Evolutionary conservation across 495 filamentous ascomycete species (phyloP), one percentile per base, ranked within the genome.

Genomic region (Talaromyces adpressus): DNA sequence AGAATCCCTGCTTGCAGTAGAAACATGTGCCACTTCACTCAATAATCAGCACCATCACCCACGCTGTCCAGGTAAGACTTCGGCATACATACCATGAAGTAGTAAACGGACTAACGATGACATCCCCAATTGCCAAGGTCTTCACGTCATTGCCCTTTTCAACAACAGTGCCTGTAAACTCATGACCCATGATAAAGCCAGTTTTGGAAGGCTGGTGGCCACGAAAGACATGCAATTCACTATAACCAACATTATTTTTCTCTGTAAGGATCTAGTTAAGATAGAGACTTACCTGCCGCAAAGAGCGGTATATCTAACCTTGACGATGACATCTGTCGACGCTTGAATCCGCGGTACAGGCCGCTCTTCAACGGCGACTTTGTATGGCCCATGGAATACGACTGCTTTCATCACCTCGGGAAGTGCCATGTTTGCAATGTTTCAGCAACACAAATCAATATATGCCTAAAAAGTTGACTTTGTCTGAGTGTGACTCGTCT

Each of bases 221-320:
- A 34, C 94, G 87, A 77, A 89, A 98, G 30, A 89, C 85, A 75
- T 98, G 94, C 53, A 98, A 81, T 67, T 97, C 94, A 70, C 91
- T 96, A 66, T 20, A 49, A 39, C 23, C 47, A 53, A 16, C 62
- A 59, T 14, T 30, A 25, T 27, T 39, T 36, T 36, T 36, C 1
- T 36, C 32, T 9, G 3, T 2, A 36, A 36, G 6, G 32, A 12
- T 36, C 1, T 36, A 1, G 6, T 36, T 36, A 63, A 11, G 6
- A 53, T 16, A 51, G 29, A 45, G 45, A 64, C 85, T 71, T 76
- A 93, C 92, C 90, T 92, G 67, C 93, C 93, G 74, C 93, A 97
- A 47, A 98, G 83, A 25, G 91, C 93, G 16, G 92, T 91, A 69
- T 90, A 88, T 59, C 82, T 81, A 56, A 96, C 91, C 74, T 92